Conservation (phyloP, 768 basidiomycete genomes). For the Russula lepida region DNA sequence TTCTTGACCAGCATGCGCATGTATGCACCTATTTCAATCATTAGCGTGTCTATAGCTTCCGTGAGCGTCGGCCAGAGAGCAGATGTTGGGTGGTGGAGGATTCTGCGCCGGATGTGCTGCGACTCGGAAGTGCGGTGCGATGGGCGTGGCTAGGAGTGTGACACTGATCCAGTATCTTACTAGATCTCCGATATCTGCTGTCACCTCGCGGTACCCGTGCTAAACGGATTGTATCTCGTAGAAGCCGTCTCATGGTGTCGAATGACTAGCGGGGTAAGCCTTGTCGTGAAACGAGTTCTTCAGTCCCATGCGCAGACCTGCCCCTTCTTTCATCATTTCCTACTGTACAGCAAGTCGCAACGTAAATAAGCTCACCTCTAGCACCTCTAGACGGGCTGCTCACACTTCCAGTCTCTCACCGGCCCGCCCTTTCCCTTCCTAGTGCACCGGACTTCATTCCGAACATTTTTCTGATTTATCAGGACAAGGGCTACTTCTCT, state of each 20-base stretch:
- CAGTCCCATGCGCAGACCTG: slow-evolving; percentile 64
- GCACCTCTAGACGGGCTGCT: too few species aligned
- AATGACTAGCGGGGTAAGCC: slow-evolving; percentile 22
- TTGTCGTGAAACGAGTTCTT: slow-evolving; percentile 71
- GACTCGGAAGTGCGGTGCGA: slow-evolving; percentile 92
- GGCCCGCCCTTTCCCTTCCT: too few species aligned
- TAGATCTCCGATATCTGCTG: slow-evolving; percentile 76
- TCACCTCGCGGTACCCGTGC: slow-evolving; percentile 95
- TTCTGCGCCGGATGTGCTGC: slow-evolving; percentile 76
- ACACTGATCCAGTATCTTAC: slow-evolving; percentile 77
- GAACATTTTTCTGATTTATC: too few species aligned
- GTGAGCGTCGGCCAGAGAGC: slow-evolving; percentile 76
- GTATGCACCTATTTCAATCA: slow-evolving; percentile 71
- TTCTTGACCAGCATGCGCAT: slow-evolving; percentile 88
- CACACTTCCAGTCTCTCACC: too few species aligned
- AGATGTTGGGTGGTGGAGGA: slow-evolving; percentile 59
- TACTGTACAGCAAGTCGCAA: too few species aligned
- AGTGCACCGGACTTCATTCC: too few species aligned
- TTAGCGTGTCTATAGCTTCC: slow-evolving; percentile 47
- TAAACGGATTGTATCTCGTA: slow-evolving; percentile 89
- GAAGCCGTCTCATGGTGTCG: slow-evolving; percentile 84
- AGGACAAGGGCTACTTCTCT: slow-evolving; percentile 91
- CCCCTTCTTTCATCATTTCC: slow-evolving; percentile 73
- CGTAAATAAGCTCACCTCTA: slow-evolving; percentile 47
- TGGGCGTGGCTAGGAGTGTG: slow-evolving; percentile 71